These are phyloP conservation scores for Metschnikowia lachancei DNA, from an alignment of 805 yeast genomes.

Conservation along the genomic window DNA sequence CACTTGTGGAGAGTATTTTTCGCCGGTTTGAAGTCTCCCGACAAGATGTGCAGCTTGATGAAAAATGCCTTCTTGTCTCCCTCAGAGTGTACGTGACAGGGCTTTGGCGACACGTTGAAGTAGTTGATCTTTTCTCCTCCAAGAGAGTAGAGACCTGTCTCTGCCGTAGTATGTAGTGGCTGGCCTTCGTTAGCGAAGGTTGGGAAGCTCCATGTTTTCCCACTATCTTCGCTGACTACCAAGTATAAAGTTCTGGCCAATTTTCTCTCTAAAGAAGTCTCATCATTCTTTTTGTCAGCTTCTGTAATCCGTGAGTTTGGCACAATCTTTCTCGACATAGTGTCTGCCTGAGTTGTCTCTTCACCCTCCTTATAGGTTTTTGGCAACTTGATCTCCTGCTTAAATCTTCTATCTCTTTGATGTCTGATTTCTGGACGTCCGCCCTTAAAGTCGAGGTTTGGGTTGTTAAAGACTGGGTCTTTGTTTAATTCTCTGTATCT, in stretches of 20 bases:
- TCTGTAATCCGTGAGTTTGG: constrained; percentile 71
- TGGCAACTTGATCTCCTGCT: constrained; percentile 78
- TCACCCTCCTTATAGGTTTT: constrained; percentile 45
- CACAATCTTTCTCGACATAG: constrained; percentile 63
- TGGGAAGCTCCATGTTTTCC: constrained; percentile 75
- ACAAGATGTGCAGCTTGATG: constrained; percentile 82
- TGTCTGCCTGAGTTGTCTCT: constrained; percentile 34
- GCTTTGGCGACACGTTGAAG: constrained; percentile 88
- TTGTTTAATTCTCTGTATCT: constrained; percentile 71
- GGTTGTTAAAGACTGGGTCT: constrained; percentile 69
- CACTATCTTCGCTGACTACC: constrained; percentile 48
- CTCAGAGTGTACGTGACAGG: constrained; percentile 53
- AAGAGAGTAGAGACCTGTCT: constrained; percentile 61
- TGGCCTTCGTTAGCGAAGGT: constrained; percentile 47
- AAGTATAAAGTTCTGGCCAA: constrained; percentile 79
- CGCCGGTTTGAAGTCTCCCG: constrained; percentile 65
- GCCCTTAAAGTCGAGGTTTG: constrained; percentile 73
- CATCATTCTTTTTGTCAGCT: constrained; percentile 67
- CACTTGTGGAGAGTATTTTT: constrained; percentile 60
- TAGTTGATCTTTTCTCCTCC: constrained; percentile 80
- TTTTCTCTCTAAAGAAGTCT: constrained; percentile 70
- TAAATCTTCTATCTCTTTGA: constrained; percentile 81
- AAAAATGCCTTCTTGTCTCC: constrained; percentile 54
- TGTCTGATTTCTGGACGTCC: constrained; percentile 86
- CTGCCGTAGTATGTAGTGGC: constrained; percentile 71